Percentiles rank a stretch among this genome's conserved stretches.
Conservation (phyloP, 179 eudicot genomes). For the Carnegiea gigantea region DNA sequence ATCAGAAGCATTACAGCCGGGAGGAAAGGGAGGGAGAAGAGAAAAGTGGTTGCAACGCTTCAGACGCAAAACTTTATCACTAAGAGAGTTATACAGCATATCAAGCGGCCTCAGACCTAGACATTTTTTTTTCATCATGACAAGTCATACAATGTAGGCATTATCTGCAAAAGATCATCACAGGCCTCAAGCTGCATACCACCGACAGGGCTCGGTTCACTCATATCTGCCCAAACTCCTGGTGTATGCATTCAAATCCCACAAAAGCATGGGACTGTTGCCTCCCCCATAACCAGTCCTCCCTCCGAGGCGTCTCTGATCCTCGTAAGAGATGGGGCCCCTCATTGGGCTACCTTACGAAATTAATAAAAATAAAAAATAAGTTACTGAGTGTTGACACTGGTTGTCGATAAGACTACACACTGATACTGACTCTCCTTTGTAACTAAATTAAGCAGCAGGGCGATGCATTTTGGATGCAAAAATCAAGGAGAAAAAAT, state of each 20-base stretch:
- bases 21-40: not conserved
- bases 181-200: conserved; percentile 4
- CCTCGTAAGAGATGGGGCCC: not conserved
- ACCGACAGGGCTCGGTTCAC: too few species aligned
- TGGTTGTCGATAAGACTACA: too few species aligned
- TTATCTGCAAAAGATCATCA: conserved; percentile 13
- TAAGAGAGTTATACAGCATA: not conserved
- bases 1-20: too few species aligned
- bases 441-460: not conserved
- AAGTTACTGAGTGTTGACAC: not conserved
- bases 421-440: not conserved
- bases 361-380: too few species aligned
- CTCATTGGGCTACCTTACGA: not conserved
- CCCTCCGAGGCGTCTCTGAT: not conserved
- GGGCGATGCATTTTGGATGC: not conserved
- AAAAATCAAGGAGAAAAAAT: not conserved
- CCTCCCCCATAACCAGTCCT: too few species aligned
- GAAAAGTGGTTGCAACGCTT: not conserved
- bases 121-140: not conserved
- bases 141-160: conserved; percentile 22
- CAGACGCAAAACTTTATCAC: not conserved
- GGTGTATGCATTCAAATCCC: too few species aligned
- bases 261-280: too few species aligned
- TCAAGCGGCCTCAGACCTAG: conserved; percentile 10
- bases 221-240: too few species aligned